These are phyloP conservation scores for Plasmopara viticola DNA, from an alignment of 352 stramenopile species.

Conservation along the genomic window DNA sequence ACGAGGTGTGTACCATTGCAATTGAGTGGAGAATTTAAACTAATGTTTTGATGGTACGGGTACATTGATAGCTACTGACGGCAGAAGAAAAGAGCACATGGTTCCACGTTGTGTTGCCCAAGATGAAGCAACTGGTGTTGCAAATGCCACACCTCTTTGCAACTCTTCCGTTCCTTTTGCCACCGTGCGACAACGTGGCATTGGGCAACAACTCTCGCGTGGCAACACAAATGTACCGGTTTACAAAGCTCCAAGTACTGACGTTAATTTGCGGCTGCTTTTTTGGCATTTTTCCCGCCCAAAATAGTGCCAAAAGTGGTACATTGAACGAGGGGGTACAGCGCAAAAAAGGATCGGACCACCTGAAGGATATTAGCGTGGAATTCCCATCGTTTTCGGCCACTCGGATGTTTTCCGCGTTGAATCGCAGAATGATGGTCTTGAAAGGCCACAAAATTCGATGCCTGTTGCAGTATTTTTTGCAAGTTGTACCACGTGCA, in stretches of 20 bases:
- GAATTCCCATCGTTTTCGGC: constrained; percentile 57
- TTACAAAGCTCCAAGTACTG: constrained; percentile 43
- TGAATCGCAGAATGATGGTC: constrained; percentile 17
- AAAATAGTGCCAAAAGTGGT: constrained; percentile 20
- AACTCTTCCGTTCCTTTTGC: constrained; percentile 30
- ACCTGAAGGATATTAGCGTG: constrained; percentile 10
- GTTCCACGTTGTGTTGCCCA: constrained; percentile 41
- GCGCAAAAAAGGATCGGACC: constrained; percentile 3
- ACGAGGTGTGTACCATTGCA: constrained; percentile 9
- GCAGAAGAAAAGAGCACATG: constrained; percentile 23
- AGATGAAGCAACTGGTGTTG: constrained; percentile 43
- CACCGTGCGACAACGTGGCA: constrained; percentile 10
- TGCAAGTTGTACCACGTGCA: constrained; percentile 37
- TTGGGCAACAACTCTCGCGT: constrained; percentile 7
- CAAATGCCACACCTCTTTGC: constrained; percentile 46
- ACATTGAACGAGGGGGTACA: constrained; percentile 4
- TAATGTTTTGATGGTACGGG: not conserved
- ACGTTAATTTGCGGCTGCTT: constrained; percentile 52
- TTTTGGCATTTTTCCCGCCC: constrained; percentile 52
- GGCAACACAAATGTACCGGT: constrained; percentile 19
- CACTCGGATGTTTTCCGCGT: constrained; percentile 30
- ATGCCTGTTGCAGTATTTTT: constrained; percentile 66
- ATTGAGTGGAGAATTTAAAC: too few relatives aligned
- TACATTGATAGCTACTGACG: constrained; percentile 33
- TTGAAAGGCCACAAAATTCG: constrained; percentile 67